Conservation (phyloP, 208 protist genomes). For the Novymonas esmeraldas region DNA sequence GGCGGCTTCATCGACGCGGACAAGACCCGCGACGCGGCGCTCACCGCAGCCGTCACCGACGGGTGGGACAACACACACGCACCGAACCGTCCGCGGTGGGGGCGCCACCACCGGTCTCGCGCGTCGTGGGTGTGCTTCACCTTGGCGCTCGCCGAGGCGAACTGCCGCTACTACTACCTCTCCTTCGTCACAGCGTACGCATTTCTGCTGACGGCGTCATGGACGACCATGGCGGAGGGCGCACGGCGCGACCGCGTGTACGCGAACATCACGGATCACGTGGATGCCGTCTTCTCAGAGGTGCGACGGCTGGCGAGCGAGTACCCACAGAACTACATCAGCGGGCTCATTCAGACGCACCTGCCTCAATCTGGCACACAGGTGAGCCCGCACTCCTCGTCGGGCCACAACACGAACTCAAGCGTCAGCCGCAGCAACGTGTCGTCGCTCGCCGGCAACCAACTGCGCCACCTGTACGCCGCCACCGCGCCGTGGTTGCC, state of each 20-base stretch:
- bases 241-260: slow-evolving; percentile 13
- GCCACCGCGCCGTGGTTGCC: not conserved
- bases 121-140: slow-evolving; percentile 9
- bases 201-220: slow-evolving; percentile 3
- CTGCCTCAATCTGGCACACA: not conserved
- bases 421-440: not conserved
- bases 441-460: not conserved
- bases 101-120: too few species aligned
- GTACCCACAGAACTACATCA: slow-evolving; percentile 12
- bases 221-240: slow-evolving; percentile 12
- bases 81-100: too few species aligned
- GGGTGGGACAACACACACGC: not conserved
- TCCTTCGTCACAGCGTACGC: slow-evolving; percentile 16
- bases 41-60: not conserved
- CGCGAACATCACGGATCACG: slow-evolving; percentile 23
- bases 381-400: not conserved
- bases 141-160: slow-evolving; percentile 22
- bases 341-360: not conserved
- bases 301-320: not conserved
- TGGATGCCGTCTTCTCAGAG: not conserved
- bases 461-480: slow-evolving; percentile 7
- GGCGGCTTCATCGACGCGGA: slow-evolving; percentile 7
- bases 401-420: not conserved
- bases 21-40: not conserved
- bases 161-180: slow-evolving; percentile 29